Evolutionary conservation across 805 yeast genomes (phyloP), one percentile per base, ranked within the genome.

Genomic region (Geotrichum ghanense): DNA sequence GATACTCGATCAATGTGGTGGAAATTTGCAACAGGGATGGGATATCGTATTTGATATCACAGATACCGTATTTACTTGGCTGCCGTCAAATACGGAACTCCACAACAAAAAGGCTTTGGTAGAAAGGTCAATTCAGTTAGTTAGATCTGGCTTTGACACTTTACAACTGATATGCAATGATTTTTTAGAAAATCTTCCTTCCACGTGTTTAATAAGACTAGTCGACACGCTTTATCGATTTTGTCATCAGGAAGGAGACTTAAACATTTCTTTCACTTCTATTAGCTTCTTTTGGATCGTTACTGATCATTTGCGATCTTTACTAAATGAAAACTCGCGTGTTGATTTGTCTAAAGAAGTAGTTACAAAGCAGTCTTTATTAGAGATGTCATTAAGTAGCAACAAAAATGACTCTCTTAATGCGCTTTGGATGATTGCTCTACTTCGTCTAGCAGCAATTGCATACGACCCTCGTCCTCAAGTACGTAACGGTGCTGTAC

Each of bases 241-340:
- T 62, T 80, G 86, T 26, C 64, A 72, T 1, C 97, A 92, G 56
- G 65, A 62, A 1, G 70, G 68, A 51, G 95, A 90, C 53, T 62
- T 90, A 53, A 90, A 90, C 60, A 84, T 87, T 19, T 85, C 97
- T 0, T 88, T 90, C 59, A 85, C 95, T 43, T 81, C 96, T 0
- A 83, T 88, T 6, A 85, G 95, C 54, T 83, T 88, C 53, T 89
- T 88, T 57, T 90, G 97, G 97, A 62, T 83, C 14, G 77, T 92
- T 2, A 84, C 96, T 54, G 97, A 92, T 56, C 78, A 79, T 48
- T 63, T 81, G 39, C 71, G 78, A 45, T 65, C 42, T 22, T 9
- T 43, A 0, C 21, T 46, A 2, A 56, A 62, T 0, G 55, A 53
- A 17, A n/a, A 31, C 14, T n/a, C 16, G 7, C 12, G 17, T 5